Evolutionary conservation across 306 rosid species (phyloP), one percentile per base, ranked within the genome.

Genomic region (Quercus variabilis): DNA sequence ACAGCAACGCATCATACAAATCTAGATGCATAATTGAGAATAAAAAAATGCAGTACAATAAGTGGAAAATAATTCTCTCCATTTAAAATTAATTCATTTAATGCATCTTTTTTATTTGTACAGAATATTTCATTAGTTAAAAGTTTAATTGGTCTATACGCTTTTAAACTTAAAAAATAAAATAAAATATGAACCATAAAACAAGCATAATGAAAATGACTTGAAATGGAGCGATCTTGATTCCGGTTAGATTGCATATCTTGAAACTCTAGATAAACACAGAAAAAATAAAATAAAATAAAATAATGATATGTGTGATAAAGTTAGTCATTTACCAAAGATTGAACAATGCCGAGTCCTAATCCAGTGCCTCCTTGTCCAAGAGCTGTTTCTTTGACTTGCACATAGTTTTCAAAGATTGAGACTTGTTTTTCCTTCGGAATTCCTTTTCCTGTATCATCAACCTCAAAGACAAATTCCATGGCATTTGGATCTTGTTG

Each of bases 331-430:
- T 87, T 23, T 85, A 92, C 99, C 90, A 92, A 35, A 6, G 97
- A 92, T 17, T 89, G 92, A 72, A 94, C 97, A 78, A 94, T 94
- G 41, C 97, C 97, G 65, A 94, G 97, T 85, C 99, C 97, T 73
- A 94, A 90, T 73, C 99, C 97, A 83, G 97, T 91, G 83, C 97
- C 97, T 54, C 87, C 92, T 74, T 77, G 86, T 15, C 89, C 90
- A 70, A 79, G 64, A 72, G 87, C 76, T 41, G 87, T 90, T 74
- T 92, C 90, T 72, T 86, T 91, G 54, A 92, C 91, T 85, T 92
- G 97, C 51, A 94, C 93, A 38, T 85, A 94, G 82, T 92, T 85
- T 78, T 94, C 92, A 30, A 90, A 94, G 58, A 94, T 89, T 11
- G 84, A 68, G 72, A 81, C 78, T 9, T 76, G 82, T 55, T 89